These are phyloP conservation scores for Saccharomyces hybrid DNA, from an alignment of 1,139 yeast genomes.

Conservation along the genomic window DNA sequence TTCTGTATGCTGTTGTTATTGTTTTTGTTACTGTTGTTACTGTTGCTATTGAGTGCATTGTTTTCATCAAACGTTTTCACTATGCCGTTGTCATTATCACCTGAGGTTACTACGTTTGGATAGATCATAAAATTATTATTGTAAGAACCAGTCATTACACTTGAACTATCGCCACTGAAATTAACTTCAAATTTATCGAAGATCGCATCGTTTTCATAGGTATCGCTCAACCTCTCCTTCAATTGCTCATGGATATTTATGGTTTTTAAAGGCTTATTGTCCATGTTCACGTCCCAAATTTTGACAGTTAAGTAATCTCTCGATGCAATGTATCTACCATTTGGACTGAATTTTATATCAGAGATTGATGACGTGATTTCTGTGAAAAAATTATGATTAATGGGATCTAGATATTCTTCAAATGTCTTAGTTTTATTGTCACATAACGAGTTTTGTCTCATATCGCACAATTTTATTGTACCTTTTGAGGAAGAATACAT, in stretches of 20 bases:
- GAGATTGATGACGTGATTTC: constrained; percentile 94
- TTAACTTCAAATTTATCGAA: constrained; percentile 97
- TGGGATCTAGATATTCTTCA: constrained; percentile 91
- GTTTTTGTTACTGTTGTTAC: constrained; percentile 6
- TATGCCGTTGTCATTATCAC: constrained; percentile 15
- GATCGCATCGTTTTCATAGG: constrained; percentile 96
- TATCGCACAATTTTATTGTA: constrained; percentile 89
- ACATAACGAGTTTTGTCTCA: constrained; percentile 93
- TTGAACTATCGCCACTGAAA: constrained; percentile 86
- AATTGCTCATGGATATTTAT: constrained; percentile 94
- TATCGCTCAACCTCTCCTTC: constrained; percentile 88
- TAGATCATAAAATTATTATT: constrained; percentile 95
- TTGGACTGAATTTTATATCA: constrained; percentile 86
- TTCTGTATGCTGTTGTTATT: constrained; percentile 19
- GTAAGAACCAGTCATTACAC: constrained; percentile 95
- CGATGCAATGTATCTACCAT: constrained; percentile 90
- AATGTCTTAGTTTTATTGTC: constrained; percentile 83
- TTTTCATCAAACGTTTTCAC: constrained; percentile 15
- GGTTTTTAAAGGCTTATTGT: constrained; percentile 85
- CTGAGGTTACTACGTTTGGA: constrained; percentile 59
- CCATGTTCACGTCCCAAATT: constrained; percentile 98
- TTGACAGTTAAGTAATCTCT: constrained; percentile 97
- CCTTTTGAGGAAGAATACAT: constrained; percentile 98
- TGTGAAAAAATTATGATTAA: constrained; percentile 90
- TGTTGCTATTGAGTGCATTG: constrained; percentile 5